Base-by-base conservation (phyloP, 495 filamentous ascomycete genomes). In the Penicillium egyptiacum region DNA sequence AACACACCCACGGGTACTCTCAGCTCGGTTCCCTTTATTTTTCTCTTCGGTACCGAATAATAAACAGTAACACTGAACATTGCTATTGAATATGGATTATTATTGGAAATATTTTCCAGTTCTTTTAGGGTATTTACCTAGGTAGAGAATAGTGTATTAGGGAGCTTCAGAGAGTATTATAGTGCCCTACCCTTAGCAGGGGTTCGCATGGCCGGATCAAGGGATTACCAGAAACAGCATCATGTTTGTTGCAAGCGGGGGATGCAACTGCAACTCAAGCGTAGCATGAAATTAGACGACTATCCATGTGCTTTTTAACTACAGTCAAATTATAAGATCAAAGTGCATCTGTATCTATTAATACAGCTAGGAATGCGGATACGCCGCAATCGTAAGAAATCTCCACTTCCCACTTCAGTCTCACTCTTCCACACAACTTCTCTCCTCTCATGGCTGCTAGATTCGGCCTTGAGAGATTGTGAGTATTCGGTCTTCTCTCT, bases 401-500 rank as follows among this genome's bases (percentile, higher is more conserved):
- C 55, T 62, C 56, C 59, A 62, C 58, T 64, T 67, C 68, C 30
- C 79, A 84, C 69, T 31, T 91, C 89, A 69, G 91, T 88, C 72
- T 91, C 92, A 25, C 86, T 88, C 70, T 91, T 87, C 46, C 91
- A 89, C 68, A 87, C 86, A 11, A 73, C 47, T 31, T 50, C 52
- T 40, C 58, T 28, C 52, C 75, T 81, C 91, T 66, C 88, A 91
- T 78, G 88, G 87, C 80, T 91, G 58, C 58, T 58, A 57, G 60
- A 58, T 54, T 67, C 58, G 59, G 59, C 25, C 19, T 53, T 50
- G 46, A 55, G 53, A 60, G 53, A 50, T 46, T 54, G 46, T 51
- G 48, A 35, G 45, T 40, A n/a, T 55, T 25, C 83, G 67, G 72
- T 90, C 88, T 72, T 88, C 80, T 20, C 35, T 79, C 74, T 51